These are phyloP conservation scores for Passiflora organensis DNA, from an alignment of 345 rosid species.

Conservation along the genomic window DNA sequence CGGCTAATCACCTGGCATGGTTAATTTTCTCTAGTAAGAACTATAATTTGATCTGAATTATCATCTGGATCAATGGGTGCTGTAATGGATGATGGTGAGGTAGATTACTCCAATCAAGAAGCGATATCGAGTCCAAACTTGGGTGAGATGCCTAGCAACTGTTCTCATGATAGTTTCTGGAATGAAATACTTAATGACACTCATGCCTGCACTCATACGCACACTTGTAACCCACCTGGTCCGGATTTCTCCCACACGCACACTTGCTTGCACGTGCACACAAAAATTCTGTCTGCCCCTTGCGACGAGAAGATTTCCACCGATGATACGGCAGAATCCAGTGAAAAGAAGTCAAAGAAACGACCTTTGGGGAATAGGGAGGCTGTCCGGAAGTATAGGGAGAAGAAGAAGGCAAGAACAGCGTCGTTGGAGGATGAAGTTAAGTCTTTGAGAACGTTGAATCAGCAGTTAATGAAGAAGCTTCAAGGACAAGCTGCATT, in stretches of 20 bases:
- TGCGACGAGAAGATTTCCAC: constrained; percentile 57
- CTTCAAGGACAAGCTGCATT: constrained; percentile 82
- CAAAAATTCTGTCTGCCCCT: constrained; percentile 59
- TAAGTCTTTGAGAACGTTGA: constrained; percentile 53
- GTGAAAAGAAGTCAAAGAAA: constrained; percentile 56
- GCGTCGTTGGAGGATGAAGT: constrained; percentile 95
- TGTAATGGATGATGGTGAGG: constrained; percentile 87
- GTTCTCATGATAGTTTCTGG: constrained; percentile 75
- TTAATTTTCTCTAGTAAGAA: background rate
- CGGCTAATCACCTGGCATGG: constrained; percentile 4
- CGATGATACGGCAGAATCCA: constrained; percentile 78
- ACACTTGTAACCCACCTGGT: constrained; percentile 91
- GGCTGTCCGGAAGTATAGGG: constrained; percentile 94
- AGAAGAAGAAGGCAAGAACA: constrained; percentile 94
- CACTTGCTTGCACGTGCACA: constrained; percentile 89
- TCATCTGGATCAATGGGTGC: constrained; percentile 11
- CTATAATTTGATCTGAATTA: constrained; percentile 12
- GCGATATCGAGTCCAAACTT: constrained; percentile 46
- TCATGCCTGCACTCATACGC: constrained; percentile 88
- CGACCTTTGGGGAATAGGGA: constrained; percentile 77
- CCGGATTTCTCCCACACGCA: constrained; percentile 85
- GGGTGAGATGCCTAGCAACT: constrained; percentile 54
- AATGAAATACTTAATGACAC: constrained; percentile 52
- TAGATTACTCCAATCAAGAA: constrained; percentile 80
- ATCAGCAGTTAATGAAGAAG: constrained; percentile 81